Percentiles rank a stretch among this genome's conserved stretches.
Evolutionary conservation across 306 rosid species (phyloP).

Genomic region (Acacia crassicarpa): DNA sequence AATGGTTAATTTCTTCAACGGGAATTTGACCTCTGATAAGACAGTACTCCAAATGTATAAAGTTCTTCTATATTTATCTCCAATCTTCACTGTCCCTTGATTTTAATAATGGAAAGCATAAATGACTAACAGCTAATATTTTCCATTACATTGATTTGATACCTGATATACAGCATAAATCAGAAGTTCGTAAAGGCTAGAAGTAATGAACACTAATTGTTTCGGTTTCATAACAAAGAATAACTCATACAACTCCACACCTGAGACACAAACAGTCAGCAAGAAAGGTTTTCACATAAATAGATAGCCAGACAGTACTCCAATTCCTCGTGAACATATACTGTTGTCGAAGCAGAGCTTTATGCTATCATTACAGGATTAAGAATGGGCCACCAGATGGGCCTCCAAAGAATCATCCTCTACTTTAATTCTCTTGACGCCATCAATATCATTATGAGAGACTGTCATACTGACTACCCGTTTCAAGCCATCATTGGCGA

Average conservation of each 20-base stretch:
- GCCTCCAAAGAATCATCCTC: no score
- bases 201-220: neutral
- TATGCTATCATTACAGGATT: no score
- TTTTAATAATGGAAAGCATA: neutral
- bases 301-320: neutral
- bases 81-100: neutral
- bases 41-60: no score
- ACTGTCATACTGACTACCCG: no score
- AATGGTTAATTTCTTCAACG: no score
- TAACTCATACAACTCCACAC: slow-evolving; percentile 42
- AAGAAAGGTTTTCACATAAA: slow-evolving; percentile 24
- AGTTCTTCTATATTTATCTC: neutral
- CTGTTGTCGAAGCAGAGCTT: no score
- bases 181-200: neutral
- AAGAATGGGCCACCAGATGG: no score
- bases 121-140: neutral
- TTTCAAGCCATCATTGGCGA: no score
- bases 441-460: no score
- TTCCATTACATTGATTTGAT: neutral
- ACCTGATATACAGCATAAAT: neutral
- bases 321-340: no score
- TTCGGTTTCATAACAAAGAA: neutral
- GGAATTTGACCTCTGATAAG: neutral
- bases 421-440: no score
- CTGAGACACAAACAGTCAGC: slow-evolving; percentile 37